Base-by-base conservation (phyloP, 1,139 yeast genomes). In the Geotrichum candidum region DNA sequence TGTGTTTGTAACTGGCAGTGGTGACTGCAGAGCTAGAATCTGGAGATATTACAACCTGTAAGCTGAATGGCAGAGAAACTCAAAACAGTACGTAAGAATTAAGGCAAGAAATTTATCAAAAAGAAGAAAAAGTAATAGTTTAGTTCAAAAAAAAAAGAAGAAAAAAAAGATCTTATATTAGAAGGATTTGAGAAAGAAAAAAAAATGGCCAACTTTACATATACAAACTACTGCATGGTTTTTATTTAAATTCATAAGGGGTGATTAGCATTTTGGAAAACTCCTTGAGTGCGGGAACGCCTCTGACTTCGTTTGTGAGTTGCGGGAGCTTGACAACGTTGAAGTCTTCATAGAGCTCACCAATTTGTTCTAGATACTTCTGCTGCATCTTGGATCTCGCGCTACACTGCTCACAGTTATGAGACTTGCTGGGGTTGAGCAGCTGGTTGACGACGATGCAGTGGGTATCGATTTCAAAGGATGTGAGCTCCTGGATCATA, bases 21-120 rank as follows among this genome's bases (percentile, higher is more conserved):
- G 99, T 73, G 99, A 94, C 77, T 92, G 97, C 76, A 90, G 91
- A 75, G 98, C 98, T 53, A 84, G 97, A 77, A 88, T 94, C 72
- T 94, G 99, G 99, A 85, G 86, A 73, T 90, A 76, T 35, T 59
- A 38, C 18, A 38, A 38, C 45, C 45, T 38, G 45, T 38, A n/a
- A 13, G 45, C 18, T n/a, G 45, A 18, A 38, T 11, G 18, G 13
- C 45, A 38, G 45, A 51, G 15, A 23, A 18, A 48, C 18, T 29
- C 33, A 29, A 18, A 46, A 22, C 10, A 22, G 27, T 5, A 27
- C 31, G 22, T 27, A 25, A 51, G 13, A 27, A 23, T 15, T 51
- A 51, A 51, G 18, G 13, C 33, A 51, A 51, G 23, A 9, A 23
- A 51, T 27, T n/a, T 11, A 27, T 11, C 5, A 25, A 27, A 22